Evolutionary conservation across 495 filamentous ascomycete genomes (phyloP), one percentile per base, ranked within the genome.

Genomic region (Wilcoxina mikolae): DNA sequence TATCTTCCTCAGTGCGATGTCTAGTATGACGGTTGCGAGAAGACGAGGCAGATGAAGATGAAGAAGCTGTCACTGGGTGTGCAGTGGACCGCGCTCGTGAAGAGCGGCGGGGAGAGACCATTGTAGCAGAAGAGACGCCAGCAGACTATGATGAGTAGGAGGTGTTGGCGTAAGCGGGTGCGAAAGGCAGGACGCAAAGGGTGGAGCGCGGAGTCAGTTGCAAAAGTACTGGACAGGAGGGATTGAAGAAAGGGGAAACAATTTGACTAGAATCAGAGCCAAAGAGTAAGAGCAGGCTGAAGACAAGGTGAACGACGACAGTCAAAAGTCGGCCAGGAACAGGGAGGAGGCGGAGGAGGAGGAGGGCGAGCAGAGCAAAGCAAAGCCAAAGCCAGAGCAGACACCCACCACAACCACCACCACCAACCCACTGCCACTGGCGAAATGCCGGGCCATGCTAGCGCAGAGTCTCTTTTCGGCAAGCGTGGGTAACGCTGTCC

Each of bases 21-120:
- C 51, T 43, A 25, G 25, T 54, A 25, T 44, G 33, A 66, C 64
- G 77, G 58, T 68, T 72, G 38, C 78, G 76, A 42, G 83, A 82
- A 53, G 79, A 76, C 22, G 83, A 83, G 52, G 71, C 75, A 12
- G 87, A 90, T 50, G 89, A 84, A 48, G 78, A 80, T 20, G 87
- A 87, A 38, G 87, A 89, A 65, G 82, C 56, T 54, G 62, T 56
- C 56, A 57, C 58, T 53, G 56, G 61, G 51, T 65, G 65, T 55
- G 64, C 56, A 56, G 82, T 78, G 57, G 78, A 79, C 68, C 87
- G 87, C 71, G 87, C 85, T 70, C 91, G 81, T 62, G 90, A 91
- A 48, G 88, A 94, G 68, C 91, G 87, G 68, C 91, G 83, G 62
- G 87, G 84, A 62, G 85, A 82, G 71, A 66, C 61, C 61, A 65